phyloP scores from a whole-genome alignment of 2,329 filamentous ascomycete genomes.

The Alternaria sp. region DNA sequence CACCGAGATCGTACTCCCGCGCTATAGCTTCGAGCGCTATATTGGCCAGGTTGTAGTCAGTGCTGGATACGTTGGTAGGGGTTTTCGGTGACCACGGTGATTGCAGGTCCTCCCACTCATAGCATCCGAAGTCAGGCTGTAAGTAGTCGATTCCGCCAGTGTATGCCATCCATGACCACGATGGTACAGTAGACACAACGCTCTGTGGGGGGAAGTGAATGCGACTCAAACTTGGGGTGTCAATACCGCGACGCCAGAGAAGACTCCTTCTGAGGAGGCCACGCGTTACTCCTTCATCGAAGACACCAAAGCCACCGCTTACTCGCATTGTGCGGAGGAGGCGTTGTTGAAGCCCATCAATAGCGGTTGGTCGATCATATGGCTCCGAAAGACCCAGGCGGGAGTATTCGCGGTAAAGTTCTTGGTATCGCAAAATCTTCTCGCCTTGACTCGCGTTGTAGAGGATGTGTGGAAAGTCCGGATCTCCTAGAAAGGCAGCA shows the following conservation, averaged over 20 bases:
- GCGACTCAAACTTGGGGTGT: background rate
- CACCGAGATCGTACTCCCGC: background rate
- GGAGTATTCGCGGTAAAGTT: constrained; percentile 35
- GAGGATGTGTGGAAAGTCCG: constrained; percentile 30
- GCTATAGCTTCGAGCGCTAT: background rate
- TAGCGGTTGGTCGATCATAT: constrained; percentile 42
- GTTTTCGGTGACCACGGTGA: background rate
- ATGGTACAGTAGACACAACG: constrained; percentile 6
- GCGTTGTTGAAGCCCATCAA: constrained; percentile 44
- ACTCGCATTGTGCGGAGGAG: constrained; percentile 31
- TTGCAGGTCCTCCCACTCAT: constrained; percentile 24
- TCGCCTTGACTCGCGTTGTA: constrained; percentile 9
- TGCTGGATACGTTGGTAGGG: background rate
- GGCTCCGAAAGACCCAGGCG: constrained; percentile 28
- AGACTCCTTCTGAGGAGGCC: constrained; percentile 22
- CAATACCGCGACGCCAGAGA: constrained; percentile 12
- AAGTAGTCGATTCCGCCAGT: constrained; percentile 28
- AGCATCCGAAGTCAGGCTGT: constrained; percentile 6
- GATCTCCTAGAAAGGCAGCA: constrained; percentile 39
- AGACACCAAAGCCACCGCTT: constrained; percentile 42
- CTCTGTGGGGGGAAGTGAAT: constrained; percentile 9
- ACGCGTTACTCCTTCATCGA: constrained; percentile 24
- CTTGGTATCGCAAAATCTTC: constrained; percentile 15
- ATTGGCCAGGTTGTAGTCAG: background rate
- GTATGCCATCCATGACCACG: constrained; percentile 29